Evolutionary conservation across 305 asterid species (phyloP), one percentile per base, ranked within the genome.

Genomic region (Plantago coronopus): DNA sequence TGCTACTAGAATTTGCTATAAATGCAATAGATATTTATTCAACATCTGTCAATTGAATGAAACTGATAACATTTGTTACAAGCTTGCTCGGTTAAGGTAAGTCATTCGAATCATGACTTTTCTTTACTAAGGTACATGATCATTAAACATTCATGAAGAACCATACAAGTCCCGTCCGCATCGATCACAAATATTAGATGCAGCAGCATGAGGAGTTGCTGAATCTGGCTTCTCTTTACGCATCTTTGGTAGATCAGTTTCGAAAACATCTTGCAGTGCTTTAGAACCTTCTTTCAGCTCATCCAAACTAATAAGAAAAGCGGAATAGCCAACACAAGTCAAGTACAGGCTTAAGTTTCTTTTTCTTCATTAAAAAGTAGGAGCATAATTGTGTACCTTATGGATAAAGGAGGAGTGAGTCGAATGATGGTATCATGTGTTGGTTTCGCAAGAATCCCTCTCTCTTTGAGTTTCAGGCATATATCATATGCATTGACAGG

Each of bases 371-470:
- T 7, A 1, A 38, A 64, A 12, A 12, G 20, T 64, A 20, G 3
- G 11, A 25, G 6, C n/a, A 25, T 10, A 59, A 58, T 25, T 21
- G 7, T 61, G 23, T 84, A 91, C 95, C 95, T 86, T 65, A 88
- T 84, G 48, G 88, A 78, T 17, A 91, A 79, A 16, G 98, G 98
- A 67, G 98, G 98, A 10, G 96, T 88, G 67, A 91, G 69, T 23
- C 98, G 87, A 48, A 91, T 80, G 27, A 86, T 84, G 44, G 96
- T 69, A 72, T 84, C 87, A 48, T 88, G 98, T 29, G 96, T 89
- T 13, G 97, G 96, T 76, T 89, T 93, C 27, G 96, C 94, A 13
- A 93, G 95, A 68, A 89, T 78, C 44, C 99, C 97, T 72, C 96
- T 73, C 67, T 85, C 96, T 74, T 86, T 89, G 62, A 93, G 81